Conservation (phyloP, 2,329 filamentous ascomycete genomes). For the Metarhizium brunneum region DNA sequence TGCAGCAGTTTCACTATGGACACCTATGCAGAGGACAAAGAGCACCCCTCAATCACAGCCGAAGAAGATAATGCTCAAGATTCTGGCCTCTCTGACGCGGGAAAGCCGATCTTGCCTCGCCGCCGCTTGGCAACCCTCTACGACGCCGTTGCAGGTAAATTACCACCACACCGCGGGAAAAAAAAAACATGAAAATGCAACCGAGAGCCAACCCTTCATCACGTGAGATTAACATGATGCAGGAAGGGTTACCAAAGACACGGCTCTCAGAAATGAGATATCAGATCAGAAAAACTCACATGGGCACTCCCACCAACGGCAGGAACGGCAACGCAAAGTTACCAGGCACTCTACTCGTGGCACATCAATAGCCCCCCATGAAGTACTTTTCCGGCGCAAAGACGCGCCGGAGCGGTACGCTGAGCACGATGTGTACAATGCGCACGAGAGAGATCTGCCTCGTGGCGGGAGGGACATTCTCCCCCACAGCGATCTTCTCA, state of each 20-base stretch:
- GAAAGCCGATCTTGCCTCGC: slow-evolving; percentile 1
- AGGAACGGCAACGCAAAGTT: neutral
- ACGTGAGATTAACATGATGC: slow-evolving; percentile 15
- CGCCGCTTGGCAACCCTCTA: slow-evolving; percentile 48
- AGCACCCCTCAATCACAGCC: slow-evolving; percentile 2
- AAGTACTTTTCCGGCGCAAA: slow-evolving; percentile 58
- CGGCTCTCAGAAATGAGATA: slow-evolving; percentile 13
- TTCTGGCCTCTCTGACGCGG: slow-evolving; percentile 5
- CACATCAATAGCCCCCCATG: slow-evolving; percentile 50
- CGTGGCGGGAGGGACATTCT: slow-evolving; percentile 38
- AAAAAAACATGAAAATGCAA: slow-evolving; percentile 9
- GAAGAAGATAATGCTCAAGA: slow-evolving; percentile 4
- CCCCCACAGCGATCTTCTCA: slow-evolving; percentile 61
- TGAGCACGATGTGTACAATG: slow-evolving; percentile 64
- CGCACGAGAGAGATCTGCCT: slow-evolving; percentile 46
- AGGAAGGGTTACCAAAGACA: slow-evolving; percentile 21
- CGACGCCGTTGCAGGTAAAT: slow-evolving; percentile 60
- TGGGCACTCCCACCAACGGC: neutral
- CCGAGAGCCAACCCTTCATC: neutral
- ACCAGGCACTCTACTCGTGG: slow-evolving; percentile 18
- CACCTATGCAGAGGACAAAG: neutral
- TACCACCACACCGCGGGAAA: neutral
- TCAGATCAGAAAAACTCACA: neutral
- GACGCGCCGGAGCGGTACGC: slow-evolving; percentile 58
- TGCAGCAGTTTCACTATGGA: neutral